Evolutionary conservation across 495 filamentous ascomycete species (phyloP).

Genomic region (Patellaria atrata): DNA sequence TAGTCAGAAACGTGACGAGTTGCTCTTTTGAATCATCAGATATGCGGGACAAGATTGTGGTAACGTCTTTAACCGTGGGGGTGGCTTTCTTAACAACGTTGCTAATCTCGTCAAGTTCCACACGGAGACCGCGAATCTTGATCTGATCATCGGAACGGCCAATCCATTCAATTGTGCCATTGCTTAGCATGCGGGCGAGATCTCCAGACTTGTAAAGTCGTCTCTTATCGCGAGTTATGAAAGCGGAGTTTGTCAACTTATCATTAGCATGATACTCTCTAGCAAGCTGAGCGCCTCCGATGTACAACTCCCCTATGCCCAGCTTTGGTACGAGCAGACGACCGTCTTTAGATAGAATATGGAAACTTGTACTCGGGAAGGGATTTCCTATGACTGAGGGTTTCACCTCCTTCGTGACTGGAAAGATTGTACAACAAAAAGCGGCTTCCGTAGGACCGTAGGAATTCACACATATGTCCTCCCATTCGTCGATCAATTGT

Average conservation of each 20-base stretch:
- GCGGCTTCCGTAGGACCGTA: constrained; percentile 22
- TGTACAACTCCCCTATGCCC: constrained; percentile 21
- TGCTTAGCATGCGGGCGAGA: constrained; percentile 18
- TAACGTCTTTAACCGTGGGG: constrained; percentile 11
- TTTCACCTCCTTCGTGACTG: constrained; percentile 7
- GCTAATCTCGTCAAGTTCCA: constrained; percentile 22
- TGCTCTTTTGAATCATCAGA: constrained; percentile 10
- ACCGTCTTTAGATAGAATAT: constrained; percentile 10
- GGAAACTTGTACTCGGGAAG: constrained; percentile 17
- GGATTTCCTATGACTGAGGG: constrained; percentile 17
- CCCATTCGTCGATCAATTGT: constrained; percentile 15
- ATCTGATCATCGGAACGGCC: constrained; percentile 21
- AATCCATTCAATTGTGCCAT: constrained; percentile 19
- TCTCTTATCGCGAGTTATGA: constrained; percentile 13
- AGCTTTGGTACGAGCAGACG: constrained; percentile 12
- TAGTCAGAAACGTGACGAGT: constrained; percentile 17
- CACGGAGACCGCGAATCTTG: constrained; percentile 18
- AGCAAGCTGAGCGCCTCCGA: constrained; percentile 20
- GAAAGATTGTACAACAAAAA: constrained; percentile 19
- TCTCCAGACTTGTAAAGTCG: constrained; percentile 21
- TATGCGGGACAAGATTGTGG: constrained; percentile 12
- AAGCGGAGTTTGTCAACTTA: constrained; percentile 10
- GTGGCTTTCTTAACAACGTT: constrained; percentile 12
- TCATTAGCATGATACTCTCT: constrained; percentile 11
- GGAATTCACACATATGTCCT: constrained; percentile 18